phyloP scores from a whole-genome alignment of 2,329 filamentous ascomycete genomes.

The Xylariaceae sp. region DNA sequence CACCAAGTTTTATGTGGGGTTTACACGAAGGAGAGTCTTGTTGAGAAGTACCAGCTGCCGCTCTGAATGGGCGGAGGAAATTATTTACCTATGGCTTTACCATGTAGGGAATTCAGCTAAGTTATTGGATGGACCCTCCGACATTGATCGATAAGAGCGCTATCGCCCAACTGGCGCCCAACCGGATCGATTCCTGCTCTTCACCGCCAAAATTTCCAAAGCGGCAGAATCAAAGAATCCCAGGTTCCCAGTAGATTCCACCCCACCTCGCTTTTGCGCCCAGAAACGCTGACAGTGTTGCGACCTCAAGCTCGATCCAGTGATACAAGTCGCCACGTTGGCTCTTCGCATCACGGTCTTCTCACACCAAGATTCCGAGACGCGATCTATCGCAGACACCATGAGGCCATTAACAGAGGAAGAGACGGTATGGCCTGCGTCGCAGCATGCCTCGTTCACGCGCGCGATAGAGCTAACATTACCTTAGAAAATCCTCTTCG shows the following conservation, averaged over 20 bases:
- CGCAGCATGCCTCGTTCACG: background rate
- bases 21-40: no score
- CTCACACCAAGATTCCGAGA: no score
- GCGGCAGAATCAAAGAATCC: slow-evolving; percentile 25
- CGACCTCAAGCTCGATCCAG: slow-evolving; percentile 1
- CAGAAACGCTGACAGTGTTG: slow-evolving; percentile 13
- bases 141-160: background rate
- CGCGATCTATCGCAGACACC: background rate
- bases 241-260: slow-evolving; percentile 3
- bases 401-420: slow-evolving; percentile 61
- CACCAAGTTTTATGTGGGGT: no score
- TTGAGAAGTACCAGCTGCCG: no score
- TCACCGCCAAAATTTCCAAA: slow-evolving; percentile 29
- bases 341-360: background rate
- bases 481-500: slow-evolving; percentile 74
- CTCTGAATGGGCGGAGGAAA: no score
- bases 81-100: no score
- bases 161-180: slow-evolving; percentile 21
- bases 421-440: slow-evolving; percentile 42
- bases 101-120: no score
- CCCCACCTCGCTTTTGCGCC: slow-evolving; percentile 1
- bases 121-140: no score
- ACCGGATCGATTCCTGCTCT: slow-evolving; percentile 23
- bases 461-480: background rate
- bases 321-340: background rate